phyloP scores from a whole-genome alignment of 208 protist genomes.

The Lotmaria passim region DNA sequence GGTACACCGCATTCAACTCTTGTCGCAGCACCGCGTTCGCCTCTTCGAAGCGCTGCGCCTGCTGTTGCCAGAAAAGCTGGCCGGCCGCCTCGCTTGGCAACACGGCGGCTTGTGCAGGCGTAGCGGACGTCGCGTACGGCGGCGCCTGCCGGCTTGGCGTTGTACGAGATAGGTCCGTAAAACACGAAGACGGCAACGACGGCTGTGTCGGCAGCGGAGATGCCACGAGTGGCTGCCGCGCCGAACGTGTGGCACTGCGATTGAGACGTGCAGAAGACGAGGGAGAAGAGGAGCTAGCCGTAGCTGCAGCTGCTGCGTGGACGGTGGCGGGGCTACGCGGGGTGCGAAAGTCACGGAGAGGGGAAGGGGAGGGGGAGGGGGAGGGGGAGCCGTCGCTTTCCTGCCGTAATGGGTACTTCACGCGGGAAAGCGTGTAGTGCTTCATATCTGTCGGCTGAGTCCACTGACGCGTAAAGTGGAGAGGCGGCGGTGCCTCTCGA shows the following conservation, averaged over 20 bases:
- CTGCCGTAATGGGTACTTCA: conserved; percentile 1
- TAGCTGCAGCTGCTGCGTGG: background rate
- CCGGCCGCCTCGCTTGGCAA: background rate
- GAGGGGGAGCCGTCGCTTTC: conserved; percentile 3
- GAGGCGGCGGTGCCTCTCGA: conserved; percentile 7
- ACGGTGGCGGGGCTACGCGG: background rate
- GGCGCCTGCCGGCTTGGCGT: background rate
- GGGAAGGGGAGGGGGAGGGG: conserved; percentile 14
- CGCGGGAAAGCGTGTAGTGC: background rate
- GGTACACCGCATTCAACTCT: conserved; percentile 28
- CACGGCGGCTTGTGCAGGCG: background rate
- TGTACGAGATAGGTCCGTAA: background rate
- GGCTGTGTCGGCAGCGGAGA: conserved; percentile 11
- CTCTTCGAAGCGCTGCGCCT: conserved; percentile 28
- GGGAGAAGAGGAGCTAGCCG: no score
- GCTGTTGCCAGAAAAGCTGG: conserved; percentile 24
- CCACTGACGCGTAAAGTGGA: conserved; percentile 36
- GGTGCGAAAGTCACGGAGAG: background rate
- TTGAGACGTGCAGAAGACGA: no score
- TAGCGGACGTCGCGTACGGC: no score
- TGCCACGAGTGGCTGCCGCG: background rate
- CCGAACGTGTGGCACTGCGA: background rate
- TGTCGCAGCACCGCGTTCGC: conserved; percentile 6
- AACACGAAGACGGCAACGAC: background rate
- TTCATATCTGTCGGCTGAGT: conserved; percentile 14